Evolutionary conservation across 768 basidiomycete species (phyloP), one percentile per base, ranked within the genome.

Genomic region (Wakefieldia striispora): DNA sequence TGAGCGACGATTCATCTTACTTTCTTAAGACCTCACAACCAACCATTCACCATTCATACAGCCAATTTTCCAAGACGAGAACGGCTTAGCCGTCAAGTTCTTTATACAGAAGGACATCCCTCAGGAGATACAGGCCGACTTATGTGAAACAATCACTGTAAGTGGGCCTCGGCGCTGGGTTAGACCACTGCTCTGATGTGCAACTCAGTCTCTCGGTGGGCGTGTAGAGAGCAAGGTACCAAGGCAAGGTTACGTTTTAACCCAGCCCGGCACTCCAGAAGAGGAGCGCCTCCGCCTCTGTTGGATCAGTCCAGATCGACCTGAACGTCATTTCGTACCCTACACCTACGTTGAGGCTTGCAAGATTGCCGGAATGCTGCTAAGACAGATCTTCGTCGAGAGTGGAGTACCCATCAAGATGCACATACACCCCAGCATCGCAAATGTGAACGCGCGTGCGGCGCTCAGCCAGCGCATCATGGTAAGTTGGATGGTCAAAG

Each of bases 321-420:
- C 89, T 7, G 84, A 88, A 24, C 73, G 89, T 48, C 77, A 81
- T 63, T 87, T 91, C 54, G 88, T 91, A 38, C 88, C 88, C 8
- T 85, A 84, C 64, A 87, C 86, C 43, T 91, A 82, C 61, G 81
- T 91, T 14, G 87, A 90, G 33, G 86, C 88, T n/a, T 91, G 89
- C 71, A 88, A 86, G 66, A 78, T 85, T n/a, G 79, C 81, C 0
- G 83, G 84, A 12, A 82, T 80, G 76, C 66, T 88, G 13, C 60
- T 91, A 45, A 86, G 80, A 66, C 88, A 90, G 60, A 86, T 91
- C 29, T 91, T 91, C 53, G 68, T 82, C 14, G 82, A 87, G 50
- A 72, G 83, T 29, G 84, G 81, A 5, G 62, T 56, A 3, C 80
- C 87, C 1, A 84, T 89, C 49, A 74, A 77, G 24, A 87, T 91